These are phyloP conservation scores for Saururus chinensis DNA, from an alignment of 164 flowering plant genomes.

Conservation along the genomic window DNA sequence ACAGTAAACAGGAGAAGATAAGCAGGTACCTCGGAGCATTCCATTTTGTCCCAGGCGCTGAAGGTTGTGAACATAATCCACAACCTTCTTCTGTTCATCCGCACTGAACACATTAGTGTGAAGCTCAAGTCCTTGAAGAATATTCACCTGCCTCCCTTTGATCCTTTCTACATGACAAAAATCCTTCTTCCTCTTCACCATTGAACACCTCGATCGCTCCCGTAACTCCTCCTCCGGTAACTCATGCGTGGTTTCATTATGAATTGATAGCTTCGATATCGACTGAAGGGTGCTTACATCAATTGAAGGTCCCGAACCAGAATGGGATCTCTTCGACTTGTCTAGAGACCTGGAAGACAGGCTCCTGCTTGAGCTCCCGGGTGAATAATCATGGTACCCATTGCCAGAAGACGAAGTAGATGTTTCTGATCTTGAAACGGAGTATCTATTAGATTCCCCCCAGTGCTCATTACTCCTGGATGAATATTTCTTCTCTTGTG, in stretches of 20 bases:
- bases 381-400: no score
- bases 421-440: no score
- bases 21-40: constrained; percentile 31
- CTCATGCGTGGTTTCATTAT: neutral
- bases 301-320: neutral
- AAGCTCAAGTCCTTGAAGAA: constrained; percentile 49
- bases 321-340: no score
- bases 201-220: constrained; percentile 16
- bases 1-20: neutral
- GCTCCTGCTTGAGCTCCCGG: no score
- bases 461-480: no score
- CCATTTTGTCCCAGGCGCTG: constrained; percentile 38
- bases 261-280: neutral
- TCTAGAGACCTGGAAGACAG: no score
- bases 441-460: no score
- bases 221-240: constrained; percentile 1
- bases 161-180: constrained; percentile 27
- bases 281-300: neutral
- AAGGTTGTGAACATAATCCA: constrained; percentile 22
- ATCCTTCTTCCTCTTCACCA: constrained; percentile 36
- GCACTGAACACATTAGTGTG: constrained; percentile 36
- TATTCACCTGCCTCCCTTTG: constrained; percentile 26
- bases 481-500: no score
- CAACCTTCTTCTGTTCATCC: constrained; percentile 41
- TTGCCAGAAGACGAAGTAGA: no score